phyloP scores from a whole-genome alignment of 75 land plant species.

The Picea glauca region DNA sequence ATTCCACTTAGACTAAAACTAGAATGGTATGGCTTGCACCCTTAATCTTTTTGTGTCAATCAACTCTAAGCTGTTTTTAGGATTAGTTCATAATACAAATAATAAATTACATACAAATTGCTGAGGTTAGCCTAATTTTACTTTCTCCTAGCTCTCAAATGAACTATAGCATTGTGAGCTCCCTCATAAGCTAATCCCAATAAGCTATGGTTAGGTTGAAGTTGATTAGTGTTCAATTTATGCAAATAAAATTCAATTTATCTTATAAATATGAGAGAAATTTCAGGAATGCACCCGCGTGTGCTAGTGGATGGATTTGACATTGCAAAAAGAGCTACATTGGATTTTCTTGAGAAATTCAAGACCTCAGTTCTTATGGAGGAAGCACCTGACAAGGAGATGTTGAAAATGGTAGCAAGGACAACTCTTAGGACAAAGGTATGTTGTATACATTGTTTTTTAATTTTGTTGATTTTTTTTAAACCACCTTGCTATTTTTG shows the following conservation, averaged over 20 bases:
- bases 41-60: too few relatives aligned
- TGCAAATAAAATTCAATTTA: background rate
- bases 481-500: background rate
- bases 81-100: too few relatives aligned
- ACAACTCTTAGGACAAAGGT: conserved; percentile 97
- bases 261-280: background rate
- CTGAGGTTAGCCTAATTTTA: too few relatives aligned
- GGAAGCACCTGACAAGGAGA: conserved; percentile 88
- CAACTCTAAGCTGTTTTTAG: too few relatives aligned
- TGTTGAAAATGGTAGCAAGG: conserved; percentile 95
- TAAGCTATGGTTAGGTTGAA: too few relatives aligned
- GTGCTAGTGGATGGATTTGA: conserved; percentile 98
- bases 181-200: too few relatives aligned
- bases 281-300: conserved; percentile 94
- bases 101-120: too few relatives aligned
- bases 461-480: background rate
- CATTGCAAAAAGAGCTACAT: conserved; percentile 94
- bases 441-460: background rate
- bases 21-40: too few relatives aligned
- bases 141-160: too few relatives aligned
- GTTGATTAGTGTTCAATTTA: too few relatives aligned
- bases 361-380: conserved; percentile 91
- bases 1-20: too few relatives aligned
- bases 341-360: conserved; percentile 94
- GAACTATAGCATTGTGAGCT: too few relatives aligned